Base-by-base conservation (phyloP, 768 basidiomycete species). In the Podaxis sp. region DNA sequence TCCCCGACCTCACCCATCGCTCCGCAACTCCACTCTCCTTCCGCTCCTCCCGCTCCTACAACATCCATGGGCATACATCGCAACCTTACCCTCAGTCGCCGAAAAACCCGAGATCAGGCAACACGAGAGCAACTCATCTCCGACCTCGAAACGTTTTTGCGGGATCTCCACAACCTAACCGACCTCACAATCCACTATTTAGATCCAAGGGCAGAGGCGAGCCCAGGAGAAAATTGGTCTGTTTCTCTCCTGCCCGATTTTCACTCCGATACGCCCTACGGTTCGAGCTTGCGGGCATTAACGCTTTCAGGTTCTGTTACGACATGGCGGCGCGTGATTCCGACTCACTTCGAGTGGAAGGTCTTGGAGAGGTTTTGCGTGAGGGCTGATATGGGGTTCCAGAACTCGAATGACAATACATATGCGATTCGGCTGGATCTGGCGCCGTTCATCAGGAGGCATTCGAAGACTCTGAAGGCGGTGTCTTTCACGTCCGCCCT, bases 371-470 rank as follows among this genome's bases (percentile, higher is more conserved):
- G 18, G 6, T 46, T 60, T 4, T 27, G 7, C n/a, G 44, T 60
- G 6, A 52, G 51, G 21, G 38, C 40, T 21, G 51, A 60, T 21
- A 46, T 21, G 13, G 51, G 51, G 5, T 51, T 51, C 35, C 16
- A 46, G 27, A 60, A 60, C n/a, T 14, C 59, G 14, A 52, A 53
- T 3, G 59, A 60, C 35, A 40, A 60, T 37, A 51, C 50, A 3
- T 60, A 60, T 21, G 59, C 59, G 4, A 52, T 60, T 46, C 59
- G 59, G 37, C 21, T 60, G 13, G 38, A 44, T 21, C 18, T 60
- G 27, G 59, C 59, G 3, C 59, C 59, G 11, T 53, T 60, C 16
- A 46, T 53, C n/a, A 44, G 59, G 32, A 40, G 51, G 42, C 59
- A 60, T 47, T 53, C 59, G 32, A 35, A 44, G 59, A 60, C 59